Conservation (phyloP, 2,329 filamentous ascomycete genomes). For the Alternaria panax region DNA sequence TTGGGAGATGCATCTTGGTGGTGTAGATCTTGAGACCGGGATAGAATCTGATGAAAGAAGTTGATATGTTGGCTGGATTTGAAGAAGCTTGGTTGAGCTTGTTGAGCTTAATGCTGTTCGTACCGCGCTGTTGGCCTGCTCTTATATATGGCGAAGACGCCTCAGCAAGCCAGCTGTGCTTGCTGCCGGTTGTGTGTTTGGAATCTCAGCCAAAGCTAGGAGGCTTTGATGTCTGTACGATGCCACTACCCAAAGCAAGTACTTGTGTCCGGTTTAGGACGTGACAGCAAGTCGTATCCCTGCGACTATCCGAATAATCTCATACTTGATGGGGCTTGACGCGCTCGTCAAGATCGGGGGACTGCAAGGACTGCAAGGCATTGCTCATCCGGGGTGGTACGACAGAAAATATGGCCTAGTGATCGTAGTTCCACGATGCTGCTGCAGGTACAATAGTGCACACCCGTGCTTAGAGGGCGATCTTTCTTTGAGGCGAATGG, state of each 20-base stretch:
- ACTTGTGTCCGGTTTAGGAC: slow-evolving; percentile 2
- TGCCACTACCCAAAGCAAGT: slow-evolving; percentile 22
- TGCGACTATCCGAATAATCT: slow-evolving; percentile 8
- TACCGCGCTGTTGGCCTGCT: not conserved
- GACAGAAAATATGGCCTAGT: slow-evolving; percentile 13
- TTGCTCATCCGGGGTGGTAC: slow-evolving; percentile 17
- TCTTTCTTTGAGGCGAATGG: not conserved
- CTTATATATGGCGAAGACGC: slow-evolving; percentile 17
- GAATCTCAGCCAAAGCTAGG: not conserved
- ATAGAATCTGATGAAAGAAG: not conserved
- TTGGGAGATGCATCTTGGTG: slow-evolving; percentile 27
- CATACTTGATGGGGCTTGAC: not conserved
- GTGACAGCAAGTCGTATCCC: slow-evolving; percentile 11
- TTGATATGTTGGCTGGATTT: not conserved
- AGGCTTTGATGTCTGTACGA: slow-evolving; percentile 21
- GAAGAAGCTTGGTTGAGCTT: not conserved
- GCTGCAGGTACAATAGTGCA: slow-evolving; percentile 26
- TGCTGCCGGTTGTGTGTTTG: slow-evolving; percentile 2
- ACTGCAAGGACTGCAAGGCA: slow-evolving; percentile 13
- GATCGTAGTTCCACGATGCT: slow-evolving; percentile 20
- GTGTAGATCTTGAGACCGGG: not conserved
- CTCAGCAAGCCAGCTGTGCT: not conserved
- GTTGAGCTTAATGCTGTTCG: slow-evolving; percentile 1
- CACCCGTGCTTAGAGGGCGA: slow-evolving; percentile 13
- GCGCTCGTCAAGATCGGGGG: slow-evolving; percentile 1